A percentile compares a stretch with the other conserved stretches of the same genome.
These are phyloP conservation scores for Tetragonia tetragonoides DNA, from an alignment of 148 eudicot species.

Conservation along the genomic window DNA sequence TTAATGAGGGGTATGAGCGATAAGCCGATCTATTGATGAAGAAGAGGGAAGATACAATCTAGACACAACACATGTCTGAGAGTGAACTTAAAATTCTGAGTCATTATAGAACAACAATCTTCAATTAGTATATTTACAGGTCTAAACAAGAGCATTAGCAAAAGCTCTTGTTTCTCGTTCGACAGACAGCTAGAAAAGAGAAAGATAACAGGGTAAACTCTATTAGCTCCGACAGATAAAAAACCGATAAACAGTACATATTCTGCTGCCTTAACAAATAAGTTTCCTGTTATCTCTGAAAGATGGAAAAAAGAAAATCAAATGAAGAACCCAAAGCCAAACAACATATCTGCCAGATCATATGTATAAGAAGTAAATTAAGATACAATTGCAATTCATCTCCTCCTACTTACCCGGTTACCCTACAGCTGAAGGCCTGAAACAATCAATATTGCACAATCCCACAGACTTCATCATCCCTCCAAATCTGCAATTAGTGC, in stretches of 20 bases:
- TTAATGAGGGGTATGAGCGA: background rate
- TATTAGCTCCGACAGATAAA: slow-evolving; percentile 22
- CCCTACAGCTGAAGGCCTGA: slow-evolving; percentile 56
- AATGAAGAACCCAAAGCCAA: slow-evolving; percentile 26
- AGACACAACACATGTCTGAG: background rate
- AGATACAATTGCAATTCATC: slow-evolving; percentile 19
- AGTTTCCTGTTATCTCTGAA: slow-evolving; percentile 21
- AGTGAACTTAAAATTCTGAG: slow-evolving; percentile 8
- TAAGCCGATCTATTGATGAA: background rate
- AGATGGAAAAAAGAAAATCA: slow-evolving; percentile 5
- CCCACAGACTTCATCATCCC: slow-evolving; percentile 73
- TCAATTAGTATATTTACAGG: slow-evolving; percentile 30
- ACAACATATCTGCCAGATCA: slow-evolving; percentile 25
- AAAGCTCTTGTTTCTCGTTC: slow-evolving; percentile 7
- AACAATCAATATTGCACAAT: slow-evolving; percentile 85
- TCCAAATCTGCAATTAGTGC: slow-evolving; percentile 60
- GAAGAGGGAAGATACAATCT: background rate
- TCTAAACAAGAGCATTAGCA: slow-evolving; percentile 18
- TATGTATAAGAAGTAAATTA: slow-evolving; percentile 14
- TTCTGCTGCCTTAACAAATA: slow-evolving; percentile 34
- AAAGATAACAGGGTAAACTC: slow-evolving; percentile 21
- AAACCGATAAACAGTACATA: slow-evolving; percentile 27
- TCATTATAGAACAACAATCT: slow-evolving; percentile 2
- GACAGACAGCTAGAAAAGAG: slow-evolving; percentile 7
- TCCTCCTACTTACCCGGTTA: slow-evolving; percentile 29